Evolutionary conservation across 2,329 filamentous ascomycete genomes (phyloP), one percentile per base, ranked within the genome.

Genomic region (Uncinocarpus reesii): DNA sequence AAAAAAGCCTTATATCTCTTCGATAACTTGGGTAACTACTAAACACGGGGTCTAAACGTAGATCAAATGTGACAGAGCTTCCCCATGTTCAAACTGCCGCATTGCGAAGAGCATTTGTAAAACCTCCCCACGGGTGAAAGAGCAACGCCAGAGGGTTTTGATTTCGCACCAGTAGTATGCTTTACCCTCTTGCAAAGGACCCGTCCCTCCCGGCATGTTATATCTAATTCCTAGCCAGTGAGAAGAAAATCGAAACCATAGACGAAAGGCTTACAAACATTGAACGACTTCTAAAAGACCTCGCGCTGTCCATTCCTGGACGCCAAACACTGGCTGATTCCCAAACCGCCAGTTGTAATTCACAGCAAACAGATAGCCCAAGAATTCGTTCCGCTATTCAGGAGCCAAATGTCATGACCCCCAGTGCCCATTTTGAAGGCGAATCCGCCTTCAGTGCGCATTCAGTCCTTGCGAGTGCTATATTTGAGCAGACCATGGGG

Each of bases 221-320:
- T 11, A 8, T 38, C 47, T 52, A 32, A 52, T 23, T 56, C 23
- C 53, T 44, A 18, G 28, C 23, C 18, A 75, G 71, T 59, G 74
- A 77, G 56, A 70, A 65, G 55, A 75, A 76, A 57, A 73, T 77
- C 42, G 73, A 76, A 51, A 57, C 69, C 10, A 75, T 77, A 43
- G 72, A 75, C 54, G 67, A 71, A 24, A 67, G 73, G 13, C 60
- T 77, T 7, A 64, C 65, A 5, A 64, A 65, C n/a, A 74, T 77
- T 34, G 73, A 76, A 52, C 56, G 60, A 42, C 59, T 68, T 7
- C 58, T 72, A 11, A 62, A 66, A 31, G 60, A 51, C 21, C 60
- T 69, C 20, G 60, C 50, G 11, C 32, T 52, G 5, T 49, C 47
- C 5, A 40, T 52, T 18, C 50, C 47, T 24, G 44, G 47, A 20